Evolutionary conservation across 176 grass and related monocot species (phyloP).

Genomic region (Echinochloa phyllopogon): DNA sequence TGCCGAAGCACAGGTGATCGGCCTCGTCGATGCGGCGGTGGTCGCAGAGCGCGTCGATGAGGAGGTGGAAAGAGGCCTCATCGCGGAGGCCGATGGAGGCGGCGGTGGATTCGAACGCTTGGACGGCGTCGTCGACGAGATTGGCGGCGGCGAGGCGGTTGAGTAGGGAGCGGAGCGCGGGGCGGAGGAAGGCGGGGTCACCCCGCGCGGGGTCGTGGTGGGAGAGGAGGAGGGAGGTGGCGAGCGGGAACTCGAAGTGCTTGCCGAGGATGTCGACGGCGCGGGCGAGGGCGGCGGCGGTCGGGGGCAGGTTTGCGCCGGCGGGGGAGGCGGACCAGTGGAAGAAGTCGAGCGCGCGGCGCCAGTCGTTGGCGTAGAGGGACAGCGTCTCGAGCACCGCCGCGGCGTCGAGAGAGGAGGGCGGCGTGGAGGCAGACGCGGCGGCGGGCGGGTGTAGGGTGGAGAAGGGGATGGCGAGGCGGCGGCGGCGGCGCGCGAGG

Average conservation of each 20-base stretch:
- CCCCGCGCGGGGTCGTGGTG: slow-evolving; percentile 40
- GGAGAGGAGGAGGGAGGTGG: slow-evolving; percentile 70
- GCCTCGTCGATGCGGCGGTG: slow-evolving; percentile 76
- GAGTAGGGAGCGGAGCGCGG: slow-evolving; percentile 54
- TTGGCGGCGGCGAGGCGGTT: slow-evolving; percentile 65
- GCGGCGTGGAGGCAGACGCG: neutral
- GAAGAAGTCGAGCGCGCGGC: slow-evolving; percentile 85
- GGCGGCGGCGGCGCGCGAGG: slow-evolving; percentile 28
- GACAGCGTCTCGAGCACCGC: slow-evolving; percentile 75
- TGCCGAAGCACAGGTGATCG: slow-evolving; percentile 69
- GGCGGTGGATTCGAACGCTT: slow-evolving; percentile 48
- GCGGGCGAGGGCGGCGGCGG: slow-evolving; percentile 63
- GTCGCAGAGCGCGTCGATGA: slow-evolving; percentile 92
- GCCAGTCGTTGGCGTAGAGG: slow-evolving; percentile 86
- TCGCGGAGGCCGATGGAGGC: slow-evolving; percentile 48
- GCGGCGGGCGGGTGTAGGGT: neutral
- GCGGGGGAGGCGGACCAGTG: slow-evolving; percentile 61
- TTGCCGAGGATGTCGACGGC: slow-evolving; percentile 87
- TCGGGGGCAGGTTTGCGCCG: slow-evolving; percentile 49
- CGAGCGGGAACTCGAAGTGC: slow-evolving; percentile 80
- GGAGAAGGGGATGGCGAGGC: slow-evolving; percentile 35
- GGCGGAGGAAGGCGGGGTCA: slow-evolving; percentile 66
- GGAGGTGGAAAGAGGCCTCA: slow-evolving; percentile 68
- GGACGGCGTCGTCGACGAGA: slow-evolving; percentile 55
- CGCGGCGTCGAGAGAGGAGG: slow-evolving; percentile 41